Evolutionary conservation across 208 protist species (phyloP), one percentile per base, ranked within the genome.

Genomic region (Tritrichomonas foetus): DNA sequence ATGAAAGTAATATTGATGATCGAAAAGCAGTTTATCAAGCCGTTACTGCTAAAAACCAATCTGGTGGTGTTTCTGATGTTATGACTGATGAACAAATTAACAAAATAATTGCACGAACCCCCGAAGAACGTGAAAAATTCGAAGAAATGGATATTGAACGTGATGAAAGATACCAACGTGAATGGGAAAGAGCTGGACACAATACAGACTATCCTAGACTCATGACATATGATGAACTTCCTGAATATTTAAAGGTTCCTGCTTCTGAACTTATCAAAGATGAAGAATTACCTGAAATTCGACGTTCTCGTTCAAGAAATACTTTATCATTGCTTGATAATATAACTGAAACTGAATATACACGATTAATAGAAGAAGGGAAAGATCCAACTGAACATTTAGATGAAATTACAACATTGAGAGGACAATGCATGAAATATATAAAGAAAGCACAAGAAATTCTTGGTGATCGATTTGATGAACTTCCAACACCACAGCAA

Each of bases 341-440:
- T 16, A 36, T 89, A 1, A 57, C 78, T 49, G 78, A 89, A 9
- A 5, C 14, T 20, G 78, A 89, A 57, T 89, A 89, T 49, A 89
- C 78, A 0, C 25, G 78, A 3, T 53, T 57, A 27, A 50, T 89
- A 39, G 78, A 89, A 8, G 27, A 27, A 89, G 78, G 78, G 22
- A 27, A 61, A 57, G 47, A 57, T 89, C 78, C 78, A 89, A 53
- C 41, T 39, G 78, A 89, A 53, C 78, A 89, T 49, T 33, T 89
- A 22, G 78, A 53, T 3, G 78, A 89, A 57, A 89, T 89, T 22
- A n/a, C 9, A 50, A 36, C 3, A 14, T 53, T 44, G 57, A 89
- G 47, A n/a, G 47, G n/a, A 9, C 25, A 53, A 89, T 57, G 41
- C 27, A 20, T 0, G 11, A 30, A 89, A 8, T 33, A 47, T 3